Evolutionary conservation across 2,329 filamentous ascomycete genomes (phyloP).

Genomic region (Xylaria sp.): DNA sequence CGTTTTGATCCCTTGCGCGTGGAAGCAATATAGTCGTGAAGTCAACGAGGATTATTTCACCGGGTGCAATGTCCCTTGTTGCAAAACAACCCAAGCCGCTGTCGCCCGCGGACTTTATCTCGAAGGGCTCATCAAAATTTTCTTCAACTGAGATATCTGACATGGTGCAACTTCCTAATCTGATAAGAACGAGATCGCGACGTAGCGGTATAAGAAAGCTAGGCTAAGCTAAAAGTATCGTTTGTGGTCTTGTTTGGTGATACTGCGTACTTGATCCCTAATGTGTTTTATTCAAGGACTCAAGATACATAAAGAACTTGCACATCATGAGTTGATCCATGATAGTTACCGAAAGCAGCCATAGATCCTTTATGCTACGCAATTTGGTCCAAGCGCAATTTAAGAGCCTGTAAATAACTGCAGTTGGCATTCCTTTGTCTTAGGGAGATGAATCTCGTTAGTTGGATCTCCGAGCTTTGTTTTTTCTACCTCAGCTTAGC

Average conservation of each 20-base stretch:
- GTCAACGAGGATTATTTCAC: slow-evolving; percentile 20
- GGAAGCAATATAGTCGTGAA: slow-evolving; percentile 13
- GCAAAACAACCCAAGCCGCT: slow-evolving; percentile 27
- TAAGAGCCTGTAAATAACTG: too few relatives aligned
- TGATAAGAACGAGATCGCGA: slow-evolving; percentile 56
- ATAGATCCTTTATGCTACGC: not conserved
- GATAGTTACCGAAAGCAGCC: not conserved
- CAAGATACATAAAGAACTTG: not conserved
- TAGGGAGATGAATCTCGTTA: not conserved
- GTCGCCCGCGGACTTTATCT: slow-evolving; percentile 5
- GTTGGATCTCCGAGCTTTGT: not conserved
- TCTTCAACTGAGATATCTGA: not conserved
- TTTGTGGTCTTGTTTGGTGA: not conserved
- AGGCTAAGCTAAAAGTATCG: not conserved
- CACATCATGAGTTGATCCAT: not conserved
- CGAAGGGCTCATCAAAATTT: slow-evolving; percentile 1
- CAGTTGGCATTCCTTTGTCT: not conserved
- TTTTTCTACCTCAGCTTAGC: not conserved
- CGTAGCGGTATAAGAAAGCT: slow-evolving; percentile 58
- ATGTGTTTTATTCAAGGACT: slow-evolving; percentile 1
- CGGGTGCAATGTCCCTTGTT: slow-evolving; percentile 25
- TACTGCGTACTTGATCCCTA: not conserved
- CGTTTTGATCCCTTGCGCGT: rapidly evolving
- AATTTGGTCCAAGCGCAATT: not conserved
- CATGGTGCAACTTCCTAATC: not conserved